Base-by-base conservation (phyloP, 2,329 filamentous ascomycete genomes). In the Ramichloridium luteum region DNA sequence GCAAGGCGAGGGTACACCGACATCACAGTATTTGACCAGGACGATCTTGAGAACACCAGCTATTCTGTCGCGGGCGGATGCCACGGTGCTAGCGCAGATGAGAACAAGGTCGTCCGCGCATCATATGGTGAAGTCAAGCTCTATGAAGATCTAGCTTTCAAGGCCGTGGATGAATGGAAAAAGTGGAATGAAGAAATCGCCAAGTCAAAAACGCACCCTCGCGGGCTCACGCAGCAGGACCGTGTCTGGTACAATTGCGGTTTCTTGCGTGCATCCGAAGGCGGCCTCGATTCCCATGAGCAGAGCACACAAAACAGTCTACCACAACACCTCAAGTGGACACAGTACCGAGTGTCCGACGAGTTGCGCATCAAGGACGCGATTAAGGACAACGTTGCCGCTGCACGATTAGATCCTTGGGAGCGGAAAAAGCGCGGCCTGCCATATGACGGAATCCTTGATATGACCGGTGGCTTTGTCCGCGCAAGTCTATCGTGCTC, bases 1-100 rank as follows among this genome's bases (percentile, higher is more conserved):
- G 32, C 44, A 12, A 31, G 37, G 20, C 34, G 40, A 18, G 46
- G 46, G 27, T 49, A 50, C 23, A 41, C 34, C 4, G 47, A 48
- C 31, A 39, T 51, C 10, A 40, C 43, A 13, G 15, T 51, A 22
- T 50, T 50, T 27, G 48, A 71, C 32, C 50, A 50, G 8, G 44
- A 48, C 18, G 34, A 31, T 16, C 44, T 41, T 17, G 28, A 44
- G 30, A 31, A 35, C 12, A 44, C 41, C 17, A 36, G 41, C 12
- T 48, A 47, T 28, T 35, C 45, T 13, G 43, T 41, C 27, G 25
- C 25, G 11, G 8, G 28, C 10, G 46, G 43, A 14, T 36, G 38
- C 20, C 32, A 48, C 25, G 43, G 37, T 12, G 43, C 43, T 3
- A 43, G 38, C 8, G 44, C 41, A 22, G 46, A 49, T 31, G 28